Base-by-base conservation (phyloP, 129 eudicot genomes). In the Artemisia tridentata region DNA sequence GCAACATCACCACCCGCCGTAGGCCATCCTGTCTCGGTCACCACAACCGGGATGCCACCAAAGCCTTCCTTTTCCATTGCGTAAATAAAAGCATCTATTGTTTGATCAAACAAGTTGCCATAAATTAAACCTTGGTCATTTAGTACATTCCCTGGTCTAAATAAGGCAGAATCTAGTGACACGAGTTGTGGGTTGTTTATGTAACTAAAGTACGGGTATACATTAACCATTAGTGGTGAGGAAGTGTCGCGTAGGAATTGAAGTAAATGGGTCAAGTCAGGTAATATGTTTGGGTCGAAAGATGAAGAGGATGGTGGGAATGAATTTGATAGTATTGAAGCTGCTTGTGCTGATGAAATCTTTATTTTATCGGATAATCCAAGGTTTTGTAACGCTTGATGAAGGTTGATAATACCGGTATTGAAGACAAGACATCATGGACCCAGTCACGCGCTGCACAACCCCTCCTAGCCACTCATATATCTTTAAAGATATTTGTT, bases 1-100 rank as follows among this genome's bases (percentile, higher is more conserved):
- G 90, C 91, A n/a, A 77, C 97, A 0, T 62, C 84, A 0, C 91
- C 91, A 0, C 88, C 95, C 0, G 63, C 79, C 29, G 89, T 88
- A 13, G 97, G 95, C 95, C 95, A 91, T 79, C 95, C 91, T 0
- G 95, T 85, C 78, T 91, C 91, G 63, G 89, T 75, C 84, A 91
- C 97, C 79, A 91, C 84, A 70, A 88, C 81, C 55, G 81, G 83
- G 7, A 88, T 71, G 17, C 76, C 91, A 6, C 27, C 71, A 25
- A 82, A 88, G 70, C 97, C 97, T 60, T 83, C 89, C 60, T 65
- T 82, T 65, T 88, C 91, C 88, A 85, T 80, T 5, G 97, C 92
- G 50, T 84, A 79, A 20, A 85, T 81, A 27, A 85, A 91, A 14
- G 90, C 84, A 74, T 91, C 96, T 46, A 88, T 49, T 19, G 90